phyloP scores from a whole-genome alignment of 306 rosid species.

The Prunus salicina region DNA sequence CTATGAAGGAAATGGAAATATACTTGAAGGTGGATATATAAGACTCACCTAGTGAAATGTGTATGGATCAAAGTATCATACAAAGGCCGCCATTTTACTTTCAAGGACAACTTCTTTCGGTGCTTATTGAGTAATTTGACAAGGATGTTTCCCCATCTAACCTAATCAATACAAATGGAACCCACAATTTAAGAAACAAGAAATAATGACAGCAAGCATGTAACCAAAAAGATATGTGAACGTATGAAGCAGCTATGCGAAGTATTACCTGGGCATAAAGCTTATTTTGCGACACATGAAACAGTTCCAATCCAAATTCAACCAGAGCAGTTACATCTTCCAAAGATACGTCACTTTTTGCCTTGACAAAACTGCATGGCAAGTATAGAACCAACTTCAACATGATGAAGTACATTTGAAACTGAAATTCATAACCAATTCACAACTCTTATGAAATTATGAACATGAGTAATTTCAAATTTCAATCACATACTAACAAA shows the following conservation, averaged over 20 bases:
- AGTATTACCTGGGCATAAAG: slow-evolving; percentile 84
- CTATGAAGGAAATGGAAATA: slow-evolving; percentile 2
- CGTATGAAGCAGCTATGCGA: slow-evolving; percentile 26
- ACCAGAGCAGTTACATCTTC: slow-evolving; percentile 66
- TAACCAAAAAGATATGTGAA: not conserved
- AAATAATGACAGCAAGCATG: slow-evolving; percentile 1
- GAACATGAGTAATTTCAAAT: not conserved
- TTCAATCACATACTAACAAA: slow-evolving; percentile 2
- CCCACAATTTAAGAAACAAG: slow-evolving; percentile 22
- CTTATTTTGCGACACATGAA: slow-evolving; percentile 64
- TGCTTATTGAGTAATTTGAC: slow-evolving; percentile 81
- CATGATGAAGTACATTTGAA: not conserved
- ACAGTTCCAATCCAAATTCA: slow-evolving; percentile 71
- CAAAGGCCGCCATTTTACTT: slow-evolving; percentile 80
- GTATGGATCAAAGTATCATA: slow-evolving; percentile 76
- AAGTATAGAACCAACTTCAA: slow-evolving; percentile 6
- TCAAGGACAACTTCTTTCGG: slow-evolving; percentile 69
- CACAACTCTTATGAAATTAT: not conserved
- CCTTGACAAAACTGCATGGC: slow-evolving; percentile 78
- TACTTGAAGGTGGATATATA: slow-evolving; percentile 3
- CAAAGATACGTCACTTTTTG: slow-evolving; percentile 84
- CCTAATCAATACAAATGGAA: slow-evolving; percentile 59
- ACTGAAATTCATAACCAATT: not conserved
- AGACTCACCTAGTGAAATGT: slow-evolving; percentile 86
- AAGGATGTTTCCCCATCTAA: slow-evolving; percentile 94